phyloP scores from a whole-genome alignment of 2,329 filamentous ascomycete genomes.

The Golovinomyces cichoracearum region DNA sequence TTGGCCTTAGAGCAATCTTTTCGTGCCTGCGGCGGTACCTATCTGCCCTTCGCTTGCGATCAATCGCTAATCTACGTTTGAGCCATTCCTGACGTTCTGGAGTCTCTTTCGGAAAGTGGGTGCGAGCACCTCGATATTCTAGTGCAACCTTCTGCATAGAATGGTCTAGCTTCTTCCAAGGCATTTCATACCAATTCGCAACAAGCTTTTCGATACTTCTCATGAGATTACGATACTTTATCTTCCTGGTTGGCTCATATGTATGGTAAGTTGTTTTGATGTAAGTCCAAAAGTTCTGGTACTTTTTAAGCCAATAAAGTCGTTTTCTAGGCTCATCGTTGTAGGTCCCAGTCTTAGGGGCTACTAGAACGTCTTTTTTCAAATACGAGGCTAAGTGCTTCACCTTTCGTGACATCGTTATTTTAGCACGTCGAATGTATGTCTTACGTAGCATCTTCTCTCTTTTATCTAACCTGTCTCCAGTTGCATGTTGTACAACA shows the following conservation, averaged over 20 bases:
- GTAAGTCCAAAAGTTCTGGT: not conserved
- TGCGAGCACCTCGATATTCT: not conserved
- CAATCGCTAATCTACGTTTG: not conserved
- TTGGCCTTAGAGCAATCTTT: not conserved
- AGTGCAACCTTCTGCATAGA: not conserved
- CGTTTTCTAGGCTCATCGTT: not conserved
- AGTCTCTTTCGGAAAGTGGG: not conserved
- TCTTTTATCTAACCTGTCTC: conserved; percentile 32
- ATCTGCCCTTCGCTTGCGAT: not conserved
- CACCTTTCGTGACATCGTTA: conserved; percentile 7
- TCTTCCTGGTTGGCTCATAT: not conserved
- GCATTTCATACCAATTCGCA: conserved; percentile 1
- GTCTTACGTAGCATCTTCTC: not conserved
- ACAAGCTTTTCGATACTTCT: conserved; percentile 1
- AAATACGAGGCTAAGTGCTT: conserved; percentile 3
- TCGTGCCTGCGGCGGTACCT: not conserved
- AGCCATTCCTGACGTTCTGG: conserved; percentile 1
- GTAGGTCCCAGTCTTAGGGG: not conserved
- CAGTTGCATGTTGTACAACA: conserved; percentile 68
- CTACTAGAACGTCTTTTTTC: not conserved
- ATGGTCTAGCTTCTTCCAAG: not conserved
- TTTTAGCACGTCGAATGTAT: not conserved
- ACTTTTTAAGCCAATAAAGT: conserved; percentile 1
- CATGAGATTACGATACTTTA: not conserved
- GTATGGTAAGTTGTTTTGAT: not conserved